These are phyloP conservation scores for Leishmania amazonensis DNA, from an alignment of 208 protist genomes.

Conservation along the genomic window DNA sequence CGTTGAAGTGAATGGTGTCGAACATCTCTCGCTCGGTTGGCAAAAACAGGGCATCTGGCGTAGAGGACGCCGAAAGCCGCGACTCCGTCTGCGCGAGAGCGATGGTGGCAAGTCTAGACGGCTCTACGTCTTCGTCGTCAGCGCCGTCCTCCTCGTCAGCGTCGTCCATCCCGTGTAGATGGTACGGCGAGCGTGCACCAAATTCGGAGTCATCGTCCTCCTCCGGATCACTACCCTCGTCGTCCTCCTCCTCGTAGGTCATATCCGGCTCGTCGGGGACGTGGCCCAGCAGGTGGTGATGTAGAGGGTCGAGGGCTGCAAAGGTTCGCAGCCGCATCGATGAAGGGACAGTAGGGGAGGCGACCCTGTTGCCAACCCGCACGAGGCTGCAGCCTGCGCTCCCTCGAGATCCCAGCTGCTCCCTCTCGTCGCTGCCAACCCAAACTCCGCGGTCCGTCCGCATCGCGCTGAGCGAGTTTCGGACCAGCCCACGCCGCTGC, in stretches of 20 bases:
- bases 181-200: slow-evolving; percentile 6
- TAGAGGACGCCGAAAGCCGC: slow-evolving; percentile 24
- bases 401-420: not conserved
- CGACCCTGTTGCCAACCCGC: slow-evolving; percentile 1
- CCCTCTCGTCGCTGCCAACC: not conserved
- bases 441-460: not conserved
- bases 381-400: slow-evolving; percentile 5
- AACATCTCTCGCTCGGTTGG: slow-evolving; percentile 20
- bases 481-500: slow-evolving; percentile 26
- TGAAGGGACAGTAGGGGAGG: slow-evolving; percentile 4
- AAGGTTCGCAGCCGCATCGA: slow-evolving; percentile 23
- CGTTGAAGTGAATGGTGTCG: slow-evolving; percentile 73
- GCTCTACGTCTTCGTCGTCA: slow-evolving; percentile 1
- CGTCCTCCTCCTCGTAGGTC: slow-evolving; percentile 31
- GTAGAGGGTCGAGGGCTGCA: slow-evolving; percentile 14
- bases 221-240: slow-evolving; percentile 19
- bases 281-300: slow-evolving; percentile 9
- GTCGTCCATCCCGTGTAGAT: slow-evolving; percentile 31
- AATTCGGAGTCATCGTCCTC: slow-evolving; percentile 24
- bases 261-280: slow-evolving; percentile 5
- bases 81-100: slow-evolving; percentile 10
- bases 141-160: slow-evolving; percentile 21
- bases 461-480: slow-evolving; percentile 2
- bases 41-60: slow-evolving; percentile 17
- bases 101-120: not conserved